These are phyloP conservation scores for Isabelozyma heimii DNA, from an alignment of 805 yeast species.

Conservation along the genomic window DNA sequence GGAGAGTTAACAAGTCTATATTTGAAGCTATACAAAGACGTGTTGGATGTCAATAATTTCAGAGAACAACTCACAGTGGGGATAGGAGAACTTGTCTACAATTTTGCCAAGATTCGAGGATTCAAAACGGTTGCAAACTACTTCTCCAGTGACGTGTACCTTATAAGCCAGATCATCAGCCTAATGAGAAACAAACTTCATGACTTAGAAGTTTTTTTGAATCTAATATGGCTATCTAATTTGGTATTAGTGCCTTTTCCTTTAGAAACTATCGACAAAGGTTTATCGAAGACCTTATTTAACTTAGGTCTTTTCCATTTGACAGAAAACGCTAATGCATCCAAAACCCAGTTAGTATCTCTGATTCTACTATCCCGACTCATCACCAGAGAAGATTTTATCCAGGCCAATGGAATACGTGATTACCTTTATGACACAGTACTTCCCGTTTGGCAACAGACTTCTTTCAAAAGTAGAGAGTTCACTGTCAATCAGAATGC, in stretches of 20 bases:
- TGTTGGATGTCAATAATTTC: background rate
- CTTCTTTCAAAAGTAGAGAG: constrained; percentile 1
- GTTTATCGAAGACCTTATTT: constrained; percentile 34
- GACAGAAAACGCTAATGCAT: constrained; percentile 36
- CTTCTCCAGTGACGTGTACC: constrained; percentile 57
- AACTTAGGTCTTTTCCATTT: constrained; percentile 29
- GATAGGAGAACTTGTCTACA: constrained; percentile 48
- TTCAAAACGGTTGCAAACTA: constrained; percentile 57
- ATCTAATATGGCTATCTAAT: constrained; percentile 71
- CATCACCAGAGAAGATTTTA: constrained; percentile 48
- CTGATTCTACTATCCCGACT: constrained; percentile 52
- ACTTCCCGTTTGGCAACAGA: constrained; percentile 15
- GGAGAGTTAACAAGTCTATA: constrained; percentile 21
- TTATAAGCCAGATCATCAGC: constrained; percentile 36
- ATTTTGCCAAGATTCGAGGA: constrained; percentile 63
- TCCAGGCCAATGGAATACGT: constrained; percentile 10
- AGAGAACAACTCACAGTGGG: constrained; percentile 19
- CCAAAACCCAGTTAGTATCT: constrained; percentile 58
- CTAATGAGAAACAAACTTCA: constrained; percentile 3
- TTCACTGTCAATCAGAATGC: constrained; percentile 3
- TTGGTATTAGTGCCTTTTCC: constrained; percentile 74
- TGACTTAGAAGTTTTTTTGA: constrained; percentile 30
- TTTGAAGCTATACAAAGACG: constrained; percentile 12
- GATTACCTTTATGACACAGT: constrained; percentile 14
- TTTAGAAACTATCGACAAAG: constrained; percentile 35